Evolutionary conservation across 1,139 yeast species (phyloP).

Genomic region (Geotrichum carabidarum): DNA sequence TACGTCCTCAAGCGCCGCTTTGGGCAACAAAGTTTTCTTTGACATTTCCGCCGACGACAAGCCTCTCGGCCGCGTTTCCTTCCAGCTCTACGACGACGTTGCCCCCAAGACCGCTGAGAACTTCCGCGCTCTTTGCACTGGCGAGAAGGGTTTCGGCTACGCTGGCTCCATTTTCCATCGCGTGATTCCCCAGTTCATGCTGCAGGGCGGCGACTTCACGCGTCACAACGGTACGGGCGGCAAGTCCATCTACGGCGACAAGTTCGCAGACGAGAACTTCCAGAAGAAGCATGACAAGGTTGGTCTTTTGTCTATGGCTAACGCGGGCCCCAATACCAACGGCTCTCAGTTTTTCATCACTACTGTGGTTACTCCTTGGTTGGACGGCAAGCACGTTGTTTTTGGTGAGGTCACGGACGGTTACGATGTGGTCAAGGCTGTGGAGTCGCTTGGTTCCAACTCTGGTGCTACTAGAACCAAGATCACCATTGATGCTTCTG

Average conservation of each 20-base stretch:
- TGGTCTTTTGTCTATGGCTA: slow-evolving; percentile 97
- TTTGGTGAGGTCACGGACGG: slow-evolving; percentile 96
- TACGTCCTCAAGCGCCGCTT: slow-evolving; percentile 22
- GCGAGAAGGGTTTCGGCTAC: slow-evolving; percentile 97
- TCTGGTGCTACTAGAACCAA: slow-evolving; percentile 78
- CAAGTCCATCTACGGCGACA: slow-evolving; percentile 94
- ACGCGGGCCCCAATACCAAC: slow-evolving; percentile 99
- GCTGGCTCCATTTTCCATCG: slow-evolving; percentile 94
- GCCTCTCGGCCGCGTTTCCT: slow-evolving; percentile 67
- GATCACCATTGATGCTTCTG: slow-evolving; percentile 75
- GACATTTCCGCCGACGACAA: slow-evolving; percentile 67
- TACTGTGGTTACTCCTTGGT: slow-evolving; percentile 93
- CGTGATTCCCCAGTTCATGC: slow-evolving; percentile 96
- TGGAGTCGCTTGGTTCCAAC: slow-evolving; percentile 79
- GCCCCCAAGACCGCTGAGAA: slow-evolving; percentile 98
- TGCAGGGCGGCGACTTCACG: slow-evolving; percentile 98
- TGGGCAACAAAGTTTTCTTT: slow-evolving; percentile 59
- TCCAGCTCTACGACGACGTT: slow-evolving; percentile 85
- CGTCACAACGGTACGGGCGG: slow-evolving; percentile 83
- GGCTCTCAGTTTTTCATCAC: slow-evolving; percentile 99
- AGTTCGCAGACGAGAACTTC: slow-evolving; percentile 96
- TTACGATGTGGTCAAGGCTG: slow-evolving; percentile 81
- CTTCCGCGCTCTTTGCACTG: slow-evolving; percentile 95
- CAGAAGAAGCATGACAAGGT: slow-evolving; percentile 78
- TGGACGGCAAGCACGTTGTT: slow-evolving; percentile 98